Evolutionary conservation across 148 eudicot genomes (phyloP).

Genomic region (Hydrangea macrophylla): DNA sequence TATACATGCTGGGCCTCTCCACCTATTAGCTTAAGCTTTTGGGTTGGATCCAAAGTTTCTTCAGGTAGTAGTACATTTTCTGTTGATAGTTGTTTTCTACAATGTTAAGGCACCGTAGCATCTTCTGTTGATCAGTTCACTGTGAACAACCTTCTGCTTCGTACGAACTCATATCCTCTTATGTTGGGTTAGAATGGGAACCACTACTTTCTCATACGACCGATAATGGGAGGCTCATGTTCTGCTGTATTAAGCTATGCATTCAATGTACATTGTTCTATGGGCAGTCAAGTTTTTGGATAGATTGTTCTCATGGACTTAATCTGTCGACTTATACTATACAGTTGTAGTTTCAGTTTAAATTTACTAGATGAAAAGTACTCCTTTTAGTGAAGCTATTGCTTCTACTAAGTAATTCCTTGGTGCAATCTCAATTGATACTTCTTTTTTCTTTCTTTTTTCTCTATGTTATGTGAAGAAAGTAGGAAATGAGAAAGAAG

Average conservation of each 20-base stretch:
- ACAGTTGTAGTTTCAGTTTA: not conserved
- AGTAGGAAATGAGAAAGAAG: conserved; percentile 40
- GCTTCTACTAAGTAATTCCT: not conserved
- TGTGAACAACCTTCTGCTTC: not conserved
- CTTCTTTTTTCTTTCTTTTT: too few relatives aligned
- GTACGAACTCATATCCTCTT: not conserved
- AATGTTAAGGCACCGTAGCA: not conserved
- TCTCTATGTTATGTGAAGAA: conserved; percentile 35
- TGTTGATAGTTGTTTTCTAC: not conserved
- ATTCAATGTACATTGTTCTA: not conserved
- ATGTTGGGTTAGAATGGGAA: not conserved
- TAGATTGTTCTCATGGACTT: not conserved
- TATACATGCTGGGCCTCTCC: too few relatives aligned
- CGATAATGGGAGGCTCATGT: not conserved
- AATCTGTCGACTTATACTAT: not conserved
- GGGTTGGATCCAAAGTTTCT: too few relatives aligned
- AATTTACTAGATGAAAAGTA: not conserved
- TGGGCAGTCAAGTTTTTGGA: conserved; percentile 4
- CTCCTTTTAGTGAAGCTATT: not conserved
- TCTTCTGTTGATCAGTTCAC: not conserved
- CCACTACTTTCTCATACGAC: not conserved
- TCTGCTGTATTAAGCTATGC: not conserved
- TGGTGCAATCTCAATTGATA: not conserved
- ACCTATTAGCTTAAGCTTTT: too few relatives aligned
- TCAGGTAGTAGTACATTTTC: too few relatives aligned